Percentiles rank a stretch among this genome's conserved stretches.
Conservation (phyloP, 2,329 filamentous ascomycete species). For the Trichoderma koningii region DNA sequence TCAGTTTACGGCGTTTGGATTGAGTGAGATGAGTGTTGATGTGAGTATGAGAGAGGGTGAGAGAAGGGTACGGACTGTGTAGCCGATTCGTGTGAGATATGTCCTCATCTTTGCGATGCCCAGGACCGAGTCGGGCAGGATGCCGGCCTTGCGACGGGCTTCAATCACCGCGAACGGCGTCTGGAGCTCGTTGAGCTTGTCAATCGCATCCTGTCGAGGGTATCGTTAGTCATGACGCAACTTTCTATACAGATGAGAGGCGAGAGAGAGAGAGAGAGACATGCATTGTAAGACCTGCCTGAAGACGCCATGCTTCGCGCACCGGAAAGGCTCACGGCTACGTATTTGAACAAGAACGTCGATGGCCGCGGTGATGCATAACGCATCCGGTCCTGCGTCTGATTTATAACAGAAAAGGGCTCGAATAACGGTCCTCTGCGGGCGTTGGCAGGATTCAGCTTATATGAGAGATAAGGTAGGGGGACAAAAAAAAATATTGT, state of each 20-base stretch:
- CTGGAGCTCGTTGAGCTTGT: conserved; percentile 85
- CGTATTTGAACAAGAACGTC: conserved; percentile 31
- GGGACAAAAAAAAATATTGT: background rate
- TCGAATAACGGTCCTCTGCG: background rate
- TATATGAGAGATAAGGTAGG: background rate
- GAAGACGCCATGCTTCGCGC: conserved; percentile 37
- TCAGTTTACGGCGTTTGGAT: background rate
- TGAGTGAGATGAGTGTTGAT: background rate
- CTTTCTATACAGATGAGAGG: background rate
- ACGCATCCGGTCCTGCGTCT: conserved; percentile 37
- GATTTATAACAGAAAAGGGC: background rate
- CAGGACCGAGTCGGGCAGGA: conserved; percentile 67
- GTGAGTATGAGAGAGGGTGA: conserved; percentile 4
- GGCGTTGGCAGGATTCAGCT: conserved; percentile 1
- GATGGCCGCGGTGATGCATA: conserved; percentile 38
- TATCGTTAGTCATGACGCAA: conserved; percentile 6
- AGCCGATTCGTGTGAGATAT: conserved; percentile 77
- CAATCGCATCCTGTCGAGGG: conserved; percentile 76
- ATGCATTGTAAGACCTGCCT: conserved; percentile 42
- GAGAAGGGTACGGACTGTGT: conserved; percentile 53
- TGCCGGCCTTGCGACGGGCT: conserved; percentile 72
- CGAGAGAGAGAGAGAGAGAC: no score
- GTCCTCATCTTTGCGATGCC: conserved; percentile 73
- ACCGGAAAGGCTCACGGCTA: conserved; percentile 28
- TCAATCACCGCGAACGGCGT: conserved; percentile 82